These are phyloP conservation scores for Neurospora sp. DNA, from an alignment of 495 filamentous ascomycete species.

Conservation along the genomic window DNA sequence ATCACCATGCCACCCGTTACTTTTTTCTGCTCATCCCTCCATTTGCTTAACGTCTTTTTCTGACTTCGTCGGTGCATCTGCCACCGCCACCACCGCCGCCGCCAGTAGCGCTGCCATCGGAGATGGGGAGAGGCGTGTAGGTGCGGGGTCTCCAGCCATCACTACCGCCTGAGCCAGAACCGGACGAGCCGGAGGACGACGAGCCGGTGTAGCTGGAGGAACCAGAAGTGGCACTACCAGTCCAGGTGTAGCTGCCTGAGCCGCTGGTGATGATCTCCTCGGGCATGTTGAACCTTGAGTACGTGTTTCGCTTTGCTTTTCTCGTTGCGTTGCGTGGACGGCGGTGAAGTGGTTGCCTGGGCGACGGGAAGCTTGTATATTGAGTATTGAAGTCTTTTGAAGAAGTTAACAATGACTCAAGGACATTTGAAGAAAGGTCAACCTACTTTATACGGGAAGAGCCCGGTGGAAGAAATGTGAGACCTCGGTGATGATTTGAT, in stretches of 20 bases:
- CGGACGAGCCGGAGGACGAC: background rate
- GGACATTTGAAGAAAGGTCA: background rate
- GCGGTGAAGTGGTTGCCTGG: background rate
- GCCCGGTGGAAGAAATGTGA: background rate
- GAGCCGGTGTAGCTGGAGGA: background rate
- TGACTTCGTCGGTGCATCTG: background rate
- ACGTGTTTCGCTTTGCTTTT: background rate
- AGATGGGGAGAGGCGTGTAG: background rate
- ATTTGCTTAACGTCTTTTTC: background rate
- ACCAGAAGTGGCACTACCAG: background rate
- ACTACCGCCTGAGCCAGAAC: background rate
- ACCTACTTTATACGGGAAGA: background rate
- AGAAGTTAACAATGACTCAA: background rate
- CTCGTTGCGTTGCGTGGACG: background rate
- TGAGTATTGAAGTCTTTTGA: background rate
- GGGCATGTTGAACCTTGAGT: background rate
- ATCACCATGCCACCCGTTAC: background rate
- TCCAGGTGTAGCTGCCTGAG: background rate
- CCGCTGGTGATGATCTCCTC: background rate
- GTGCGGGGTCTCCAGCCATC: background rate
- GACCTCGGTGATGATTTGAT: background rate
- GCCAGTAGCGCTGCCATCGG: background rate
- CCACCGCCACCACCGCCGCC: background rate
- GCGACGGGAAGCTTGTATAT: background rate
- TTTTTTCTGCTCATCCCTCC: background rate